A percentile compares a stretch with the other conserved stretches of the same genome.
These are phyloP conservation scores for Asclepias syriaca DNA, from an alignment of 257 asterid species.

Conservation along the genomic window DNA sequence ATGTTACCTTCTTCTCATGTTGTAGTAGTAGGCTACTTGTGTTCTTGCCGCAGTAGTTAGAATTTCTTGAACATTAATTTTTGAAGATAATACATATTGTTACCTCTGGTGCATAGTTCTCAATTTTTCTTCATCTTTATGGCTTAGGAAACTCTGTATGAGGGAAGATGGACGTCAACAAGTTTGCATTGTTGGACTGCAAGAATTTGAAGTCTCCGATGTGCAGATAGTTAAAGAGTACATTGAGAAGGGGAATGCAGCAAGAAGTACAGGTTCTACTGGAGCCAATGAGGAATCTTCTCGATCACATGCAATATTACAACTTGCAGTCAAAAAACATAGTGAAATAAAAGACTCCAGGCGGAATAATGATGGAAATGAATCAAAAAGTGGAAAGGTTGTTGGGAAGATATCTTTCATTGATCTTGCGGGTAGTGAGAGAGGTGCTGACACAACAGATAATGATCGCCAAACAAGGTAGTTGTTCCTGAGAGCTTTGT, in stretches of 20 bases:
- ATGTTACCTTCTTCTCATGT: background rate
- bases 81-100: background rate
- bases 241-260: slow-evolving; percentile 83
- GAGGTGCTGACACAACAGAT: slow-evolving; percentile 99
- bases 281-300: slow-evolving; percentile 99
- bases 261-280: slow-evolving; percentile 95
- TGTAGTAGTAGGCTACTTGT: background rate
- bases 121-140: background rate
- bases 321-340: slow-evolving; percentile 85
- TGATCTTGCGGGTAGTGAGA: slow-evolving; percentile 99
- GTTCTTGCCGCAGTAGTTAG: background rate
- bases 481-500: slow-evolving; percentile 3
- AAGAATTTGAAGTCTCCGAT: slow-evolving; percentile 94
- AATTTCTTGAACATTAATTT: background rate
- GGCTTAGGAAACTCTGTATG: slow-evolving; percentile 80
- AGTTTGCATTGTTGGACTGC: slow-evolving; percentile 98
- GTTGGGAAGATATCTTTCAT: slow-evolving; percentile 94
- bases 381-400: slow-evolving; percentile 66
- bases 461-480: slow-evolving; percentile 97
- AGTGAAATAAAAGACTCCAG: slow-evolving; percentile 76
- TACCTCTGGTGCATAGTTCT: background rate
- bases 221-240: slow-evolving; percentile 88
- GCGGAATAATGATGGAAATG: slow-evolving; percentile 71
- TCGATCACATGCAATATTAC: slow-evolving; percentile 96
- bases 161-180: slow-evolving; percentile 97